phyloP scores from a whole-genome alignment of 1,284 basidiomycete genomes.

The Earliella scabrosa region DNA sequence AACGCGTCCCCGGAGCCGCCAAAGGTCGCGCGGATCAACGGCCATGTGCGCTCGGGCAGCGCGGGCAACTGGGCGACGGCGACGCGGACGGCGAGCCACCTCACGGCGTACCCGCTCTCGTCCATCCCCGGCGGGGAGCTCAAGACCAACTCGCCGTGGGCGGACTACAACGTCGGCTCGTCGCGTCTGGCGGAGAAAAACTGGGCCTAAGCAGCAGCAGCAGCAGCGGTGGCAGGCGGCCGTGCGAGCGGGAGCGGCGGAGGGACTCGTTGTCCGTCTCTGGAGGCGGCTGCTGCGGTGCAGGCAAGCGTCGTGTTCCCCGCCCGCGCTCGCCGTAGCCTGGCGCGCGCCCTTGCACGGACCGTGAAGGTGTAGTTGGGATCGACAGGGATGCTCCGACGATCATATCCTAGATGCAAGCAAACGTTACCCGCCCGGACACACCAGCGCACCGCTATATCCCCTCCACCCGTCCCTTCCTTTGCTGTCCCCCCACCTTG shows the following conservation, averaged over 20 bases:
- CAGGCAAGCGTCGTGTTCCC: not conserved
- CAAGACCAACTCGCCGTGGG: conserved; percentile 65
- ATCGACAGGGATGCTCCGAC: no score
- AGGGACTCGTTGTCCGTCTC: not conserved
- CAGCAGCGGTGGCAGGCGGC: not conserved
- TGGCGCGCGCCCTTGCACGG: not conserved
- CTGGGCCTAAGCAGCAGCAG: conserved; percentile 48
- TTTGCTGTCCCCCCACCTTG: not conserved
- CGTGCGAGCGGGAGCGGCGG: not conserved
- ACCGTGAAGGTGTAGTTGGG: no score
- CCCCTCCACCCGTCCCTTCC: not conserved
- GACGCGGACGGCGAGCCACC: conserved; percentile 51
- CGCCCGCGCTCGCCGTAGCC: not conserved
- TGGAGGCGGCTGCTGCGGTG: not conserved
- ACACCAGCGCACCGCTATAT: not conserved
- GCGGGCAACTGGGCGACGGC: conserved; percentile 77
- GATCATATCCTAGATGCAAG: conserved; percentile 6
- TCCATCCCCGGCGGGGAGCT: conserved; percentile 61
- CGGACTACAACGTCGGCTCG: conserved; percentile 60
- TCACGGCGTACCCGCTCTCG: conserved; percentile 57
- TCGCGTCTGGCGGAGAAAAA: conserved; percentile 66
- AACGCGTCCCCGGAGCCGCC: conserved; percentile 41
- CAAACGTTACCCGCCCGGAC: conserved; percentile 1
- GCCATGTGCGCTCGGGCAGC: conserved; percentile 76
- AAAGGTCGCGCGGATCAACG: conserved; percentile 47